phyloP scores from a whole-genome alignment of 768 basidiomycete genomes.

The Tylopilus plumbeoviolaceoides region DNA sequence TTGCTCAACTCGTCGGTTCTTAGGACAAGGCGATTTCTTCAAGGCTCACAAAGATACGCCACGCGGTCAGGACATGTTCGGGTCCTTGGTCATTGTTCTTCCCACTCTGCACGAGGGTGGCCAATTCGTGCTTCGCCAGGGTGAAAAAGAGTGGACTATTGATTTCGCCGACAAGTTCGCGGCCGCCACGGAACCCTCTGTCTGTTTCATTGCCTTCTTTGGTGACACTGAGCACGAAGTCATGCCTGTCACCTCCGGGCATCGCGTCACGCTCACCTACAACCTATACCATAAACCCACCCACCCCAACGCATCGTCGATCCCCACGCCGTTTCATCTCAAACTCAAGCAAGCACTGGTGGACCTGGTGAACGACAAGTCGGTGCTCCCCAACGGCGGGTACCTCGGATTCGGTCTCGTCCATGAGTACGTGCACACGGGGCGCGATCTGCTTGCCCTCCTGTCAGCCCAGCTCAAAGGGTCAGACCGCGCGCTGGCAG shows the following conservation, averaged over 20 bases:
- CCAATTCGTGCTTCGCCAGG: no score
- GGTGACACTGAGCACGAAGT: slow-evolving; percentile 47
- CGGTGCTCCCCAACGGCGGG: slow-evolving; percentile 1
- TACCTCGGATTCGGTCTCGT: slow-evolving; percentile 11
- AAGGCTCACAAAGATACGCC: slow-evolving; percentile 32
- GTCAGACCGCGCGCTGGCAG: slow-evolving; percentile 2
- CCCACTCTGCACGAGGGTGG: slow-evolving; percentile 25
- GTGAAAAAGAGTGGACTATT: no score
- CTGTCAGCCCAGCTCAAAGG: slow-evolving; percentile 13
- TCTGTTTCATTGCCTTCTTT: slow-evolving; percentile 41
- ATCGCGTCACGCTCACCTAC: slow-evolving; percentile 44
- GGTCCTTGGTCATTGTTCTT: slow-evolving; percentile 49
- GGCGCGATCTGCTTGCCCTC: neutral
- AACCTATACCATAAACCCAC: slow-evolving; percentile 27
- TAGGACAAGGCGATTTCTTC: slow-evolving; percentile 8
- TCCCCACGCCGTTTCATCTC: neutral
- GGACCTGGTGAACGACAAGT: neutral
- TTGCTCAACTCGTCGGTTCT: neutral
- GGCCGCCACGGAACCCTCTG: neutral
- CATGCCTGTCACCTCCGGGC: slow-evolving; percentile 36
- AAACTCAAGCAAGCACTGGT: neutral
- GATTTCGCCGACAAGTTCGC: neutral
- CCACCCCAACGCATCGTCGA: neutral
- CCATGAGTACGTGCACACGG: slow-evolving; percentile 9
- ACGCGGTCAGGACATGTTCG: slow-evolving; percentile 39